Percentiles rank a stretch among this genome's conserved stretches.
These are phyloP conservation scores for Leptodontidium sp. DNA, from an alignment of 2,329 filamentous ascomycete genomes.

Conservation along the genomic window DNA sequence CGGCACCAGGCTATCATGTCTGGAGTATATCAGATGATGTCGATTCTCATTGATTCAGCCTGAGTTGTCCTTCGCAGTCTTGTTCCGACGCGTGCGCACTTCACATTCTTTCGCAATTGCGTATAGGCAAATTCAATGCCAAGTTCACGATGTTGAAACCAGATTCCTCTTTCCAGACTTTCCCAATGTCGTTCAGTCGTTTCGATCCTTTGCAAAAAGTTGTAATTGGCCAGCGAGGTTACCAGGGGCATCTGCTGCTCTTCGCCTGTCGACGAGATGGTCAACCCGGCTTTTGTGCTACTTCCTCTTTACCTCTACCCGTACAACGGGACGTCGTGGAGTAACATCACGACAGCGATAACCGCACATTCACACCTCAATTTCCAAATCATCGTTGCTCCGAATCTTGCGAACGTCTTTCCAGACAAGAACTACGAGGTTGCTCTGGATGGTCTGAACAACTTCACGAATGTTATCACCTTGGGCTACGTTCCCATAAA, in stretches of 20 bases:
- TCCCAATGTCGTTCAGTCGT: not conserved
- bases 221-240: not conserved
- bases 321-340: constrained; percentile 38
- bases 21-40: not conserved
- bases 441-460: constrained; percentile 36
- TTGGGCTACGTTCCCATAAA: constrained; percentile 52
- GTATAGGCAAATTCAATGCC: constrained; percentile 19
- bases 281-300: constrained; percentile 35
- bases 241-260: constrained; percentile 3
- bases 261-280: constrained; percentile 30
- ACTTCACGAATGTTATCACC: constrained; percentile 45
- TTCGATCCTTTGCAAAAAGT: not conserved
- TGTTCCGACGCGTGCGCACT: constrained; percentile 17
- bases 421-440: constrained; percentile 38
- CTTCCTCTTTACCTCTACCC: constrained; percentile 41
- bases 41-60: constrained; percentile 14
- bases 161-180: not conserved
- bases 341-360: constrained; percentile 32
- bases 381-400: constrained; percentile 38
- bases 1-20: not conserved
- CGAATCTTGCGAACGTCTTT: constrained; percentile 32
- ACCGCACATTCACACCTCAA: constrained; percentile 34
- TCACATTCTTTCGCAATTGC: not conserved
- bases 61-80: constrained; percentile 14
- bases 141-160: constrained; percentile 13